These are phyloP conservation scores for Coemansia sp. DNA, from an alignment of 192 early-diverging fungal genomes.

Conservation along the genomic window DNA sequence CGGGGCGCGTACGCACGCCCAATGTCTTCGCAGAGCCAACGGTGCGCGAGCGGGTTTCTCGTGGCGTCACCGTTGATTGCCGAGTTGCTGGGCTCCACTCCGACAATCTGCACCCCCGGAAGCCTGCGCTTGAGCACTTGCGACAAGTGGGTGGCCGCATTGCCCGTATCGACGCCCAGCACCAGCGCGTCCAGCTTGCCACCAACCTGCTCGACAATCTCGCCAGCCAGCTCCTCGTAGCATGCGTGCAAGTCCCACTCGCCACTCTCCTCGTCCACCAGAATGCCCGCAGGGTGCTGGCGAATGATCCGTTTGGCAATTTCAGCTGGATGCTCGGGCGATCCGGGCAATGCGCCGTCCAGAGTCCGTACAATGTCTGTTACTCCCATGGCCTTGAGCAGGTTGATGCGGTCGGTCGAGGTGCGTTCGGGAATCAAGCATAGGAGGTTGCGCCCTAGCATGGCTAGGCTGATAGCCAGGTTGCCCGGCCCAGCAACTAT, in stretches of 20 bases:
- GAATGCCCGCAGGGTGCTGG: slow-evolving; percentile 53
- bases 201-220: slow-evolving; percentile 61
- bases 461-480: slow-evolving; percentile 64
- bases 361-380: slow-evolving; percentile 68
- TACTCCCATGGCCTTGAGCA: slow-evolving; percentile 64
- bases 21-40: slow-evolving; percentile 71
- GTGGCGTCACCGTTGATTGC: slow-evolving; percentile 49
- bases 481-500: slow-evolving; percentile 72
- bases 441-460: slow-evolving; percentile 44
- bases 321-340: slow-evolving; percentile 63
- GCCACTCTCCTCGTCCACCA: slow-evolving; percentile 63
- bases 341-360: slow-evolving; percentile 62
- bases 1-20: slow-evolving; percentile 63
- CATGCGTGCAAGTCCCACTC: slow-evolving; percentile 28
- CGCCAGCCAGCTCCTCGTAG: slow-evolving; percentile 59
- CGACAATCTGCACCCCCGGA: slow-evolving; percentile 60
- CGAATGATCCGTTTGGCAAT: slow-evolving; percentile 58
- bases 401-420: slow-evolving; percentile 61
- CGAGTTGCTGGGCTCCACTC: slow-evolving; percentile 68
- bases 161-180: slow-evolving; percentile 69
- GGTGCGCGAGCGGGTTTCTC: slow-evolving; percentile 29
- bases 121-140: slow-evolving; percentile 54
- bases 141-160: slow-evolving; percentile 61
- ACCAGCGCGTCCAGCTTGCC: slow-evolving; percentile 59
- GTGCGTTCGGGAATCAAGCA: slow-evolving; percentile 70